Base-by-base conservation (phyloP, 75 land plant genomes). In the Picea sitchensis region DNA sequence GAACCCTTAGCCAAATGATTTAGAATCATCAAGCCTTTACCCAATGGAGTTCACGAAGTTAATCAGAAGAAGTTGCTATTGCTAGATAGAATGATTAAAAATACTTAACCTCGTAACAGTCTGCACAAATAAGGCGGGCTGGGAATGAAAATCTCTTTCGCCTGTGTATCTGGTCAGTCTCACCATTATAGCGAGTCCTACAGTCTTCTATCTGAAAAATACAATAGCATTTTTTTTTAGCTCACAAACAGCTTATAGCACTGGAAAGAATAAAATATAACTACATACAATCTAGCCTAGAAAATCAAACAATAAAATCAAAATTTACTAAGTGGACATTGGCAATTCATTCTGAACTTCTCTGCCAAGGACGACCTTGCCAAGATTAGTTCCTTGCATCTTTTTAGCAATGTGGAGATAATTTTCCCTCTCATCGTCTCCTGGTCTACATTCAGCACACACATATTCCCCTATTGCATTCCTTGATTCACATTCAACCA, bases 131-230 rank as follows among this genome's bases (percentile, higher is more conserved):
- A 5, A 96, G 92, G 20, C 92, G 91, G 11, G 99, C 99, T 77
- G 96, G 98, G 78, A 96, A 94, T 7, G 85, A 73, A 80, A 89
- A 91, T 77, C 80, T 89, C 59, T 87, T 93, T 58, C 96, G 90
- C 18, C 92, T 87, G 32, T 82, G 86, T 77, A 86, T 86, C 54
- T 91, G 93, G 31, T 92, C 93, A 23, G 95, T 87, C 61, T 95
- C 98, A 58, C 96, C 92, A 82, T 96, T 96, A 73, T 96, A 96
- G 5, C 98, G 86, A n/a, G 91, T 96, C 54, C 95, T 88, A 23
- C 98, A 96, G 61, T 96, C 99, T 78, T 91, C 95, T 60, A 96
- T 91, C 98, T 95, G 88, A 23, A 81, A 44, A 11, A 44, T n/a
- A 71, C 41, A 38, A 44, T 44, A 7, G n/a, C 41, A 71, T n/a